Evolutionary conservation across 1,139 yeast genomes (phyloP).

Genomic region (Taphrina deformans): DNA sequence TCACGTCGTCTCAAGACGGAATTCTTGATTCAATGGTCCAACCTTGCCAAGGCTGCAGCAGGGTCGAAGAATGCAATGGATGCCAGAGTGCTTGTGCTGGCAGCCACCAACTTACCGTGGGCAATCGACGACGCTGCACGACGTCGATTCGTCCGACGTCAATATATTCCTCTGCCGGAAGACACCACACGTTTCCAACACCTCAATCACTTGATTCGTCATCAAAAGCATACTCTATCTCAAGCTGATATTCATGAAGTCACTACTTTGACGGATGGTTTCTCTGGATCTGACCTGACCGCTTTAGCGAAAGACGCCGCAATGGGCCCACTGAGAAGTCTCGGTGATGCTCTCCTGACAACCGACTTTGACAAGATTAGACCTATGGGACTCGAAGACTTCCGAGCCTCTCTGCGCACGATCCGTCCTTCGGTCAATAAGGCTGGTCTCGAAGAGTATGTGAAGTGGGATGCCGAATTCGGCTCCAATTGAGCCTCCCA

Average conservation of each 20-base stretch:
- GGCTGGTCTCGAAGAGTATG: slow-evolving; percentile 77
- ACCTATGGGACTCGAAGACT: slow-evolving; percentile 74
- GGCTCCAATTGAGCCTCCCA: slow-evolving; percentile 8
- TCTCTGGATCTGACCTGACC: slow-evolving; percentile 91
- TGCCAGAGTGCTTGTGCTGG: slow-evolving; percentile 81
- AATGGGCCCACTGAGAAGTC: slow-evolving; percentile 90
- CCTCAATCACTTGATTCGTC: slow-evolving; percentile 63
- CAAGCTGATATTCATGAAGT: slow-evolving; percentile 64
- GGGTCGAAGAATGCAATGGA: slow-evolving; percentile 60
- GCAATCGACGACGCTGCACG: slow-evolving; percentile 97
- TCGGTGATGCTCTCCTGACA: slow-evolving; percentile 81
- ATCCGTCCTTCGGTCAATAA: slow-evolving; percentile 89
- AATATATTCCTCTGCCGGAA: slow-evolving; percentile 93
- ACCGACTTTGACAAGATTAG: slow-evolving; percentile 86
- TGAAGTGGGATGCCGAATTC: slow-evolving; percentile 60
- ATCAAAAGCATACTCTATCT: slow-evolving; percentile 68
- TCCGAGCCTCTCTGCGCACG: slow-evolving; percentile 70
- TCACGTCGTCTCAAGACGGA: slow-evolving; percentile 90
- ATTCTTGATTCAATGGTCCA: slow-evolving; percentile 94
- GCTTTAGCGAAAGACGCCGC: slow-evolving; percentile 97
- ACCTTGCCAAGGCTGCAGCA: slow-evolving; percentile 89
- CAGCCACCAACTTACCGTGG: slow-evolving; percentile 98
- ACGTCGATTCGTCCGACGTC: slow-evolving; percentile 79
- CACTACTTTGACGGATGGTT: slow-evolving; percentile 69
- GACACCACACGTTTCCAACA: slow-evolving; percentile 76